Conservation (phyloP, 345 rosid species). For the Linum trigynum region DNA sequence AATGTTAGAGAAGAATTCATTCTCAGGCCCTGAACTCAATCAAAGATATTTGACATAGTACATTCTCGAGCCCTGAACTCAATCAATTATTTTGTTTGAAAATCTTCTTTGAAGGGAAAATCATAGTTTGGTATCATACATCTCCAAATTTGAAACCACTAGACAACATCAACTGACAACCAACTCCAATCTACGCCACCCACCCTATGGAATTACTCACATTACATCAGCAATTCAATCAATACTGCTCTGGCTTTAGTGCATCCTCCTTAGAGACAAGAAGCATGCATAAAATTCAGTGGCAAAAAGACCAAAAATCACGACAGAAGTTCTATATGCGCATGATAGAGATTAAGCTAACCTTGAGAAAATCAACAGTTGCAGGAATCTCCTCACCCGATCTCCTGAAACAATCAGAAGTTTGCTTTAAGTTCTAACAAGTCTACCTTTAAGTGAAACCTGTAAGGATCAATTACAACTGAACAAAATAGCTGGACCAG, state of each 20-base stretch:
- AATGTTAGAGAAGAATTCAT: no score
- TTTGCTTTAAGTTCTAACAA: not conserved
- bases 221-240: not conserved
- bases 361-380: conserved; percentile 55
- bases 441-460: not conserved
- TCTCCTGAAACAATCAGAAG: conserved; percentile 42
- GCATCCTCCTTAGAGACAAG: not conserved
- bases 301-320: not conserved
- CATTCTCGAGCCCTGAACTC: not conserved
- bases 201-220: not conserved
- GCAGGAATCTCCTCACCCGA: conserved; percentile 33
- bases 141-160: not conserved
- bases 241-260: not conserved
- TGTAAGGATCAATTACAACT: not conserved
- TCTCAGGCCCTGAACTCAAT: no score
- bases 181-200: no score
- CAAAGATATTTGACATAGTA: not conserved
- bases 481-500: not conserved
- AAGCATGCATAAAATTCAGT: not conserved
- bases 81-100: not conserved
- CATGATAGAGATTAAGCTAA: conserved; percentile 17
- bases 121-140: not conserved
- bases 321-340: no score
- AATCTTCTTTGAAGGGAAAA: not conserved
- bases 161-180: not conserved